phyloP scores from a whole-genome alignment of 306 rosid genomes.

The Cyamopsis tetragonoloba region DNA sequence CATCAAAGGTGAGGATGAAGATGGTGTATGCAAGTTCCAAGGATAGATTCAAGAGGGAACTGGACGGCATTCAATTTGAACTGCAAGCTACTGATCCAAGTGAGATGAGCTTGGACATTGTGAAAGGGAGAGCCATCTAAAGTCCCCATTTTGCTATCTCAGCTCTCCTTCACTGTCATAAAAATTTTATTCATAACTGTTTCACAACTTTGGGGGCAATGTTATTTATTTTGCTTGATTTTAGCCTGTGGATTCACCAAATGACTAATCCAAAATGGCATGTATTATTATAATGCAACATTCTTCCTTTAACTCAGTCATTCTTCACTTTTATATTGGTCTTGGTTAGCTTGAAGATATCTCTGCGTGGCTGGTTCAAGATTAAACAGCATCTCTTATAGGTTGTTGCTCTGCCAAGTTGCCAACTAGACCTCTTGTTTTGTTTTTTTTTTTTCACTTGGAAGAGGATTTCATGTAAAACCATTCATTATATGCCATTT shows the following conservation, averaged over 20 bases:
- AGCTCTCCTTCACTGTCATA: conserved; percentile 26
- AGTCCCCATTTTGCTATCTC: not conserved
- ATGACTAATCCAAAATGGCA: conserved; percentile 25
- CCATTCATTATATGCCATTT: not conserved
- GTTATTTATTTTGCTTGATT: conserved; percentile 20
- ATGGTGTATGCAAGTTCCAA: conserved; percentile 96
- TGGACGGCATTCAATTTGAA: conserved; percentile 81
- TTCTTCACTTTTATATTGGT: conserved; percentile 3
- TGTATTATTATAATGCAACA: conserved; percentile 29
- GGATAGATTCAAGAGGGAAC: conserved; percentile 88
- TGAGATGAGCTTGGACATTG: conserved; percentile 91
- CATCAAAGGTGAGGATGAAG: conserved; percentile 81
- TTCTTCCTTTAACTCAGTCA: conserved; percentile 16
- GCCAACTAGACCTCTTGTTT: conserved; percentile 5
- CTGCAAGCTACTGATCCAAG: conserved; percentile 96
- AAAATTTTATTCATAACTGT: conserved; percentile 17
- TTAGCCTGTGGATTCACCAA: conserved; percentile 29
- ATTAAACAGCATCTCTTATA: conserved; percentile 15
- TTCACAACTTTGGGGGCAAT: conserved; percentile 24
- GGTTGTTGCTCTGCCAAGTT: conserved; percentile 23
- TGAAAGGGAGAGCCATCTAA: conserved; percentile 56
- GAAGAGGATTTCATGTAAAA: conserved; percentile 29
- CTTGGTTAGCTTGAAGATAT: conserved; percentile 19
- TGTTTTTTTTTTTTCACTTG: conserved; percentile 6
- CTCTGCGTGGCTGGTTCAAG: conserved; percentile 17